Evolutionary conservation across 768 basidiomycete species (phyloP), one percentile per base, ranked within the genome.

Genomic region (Chlorophyllum brunneum): DNA sequence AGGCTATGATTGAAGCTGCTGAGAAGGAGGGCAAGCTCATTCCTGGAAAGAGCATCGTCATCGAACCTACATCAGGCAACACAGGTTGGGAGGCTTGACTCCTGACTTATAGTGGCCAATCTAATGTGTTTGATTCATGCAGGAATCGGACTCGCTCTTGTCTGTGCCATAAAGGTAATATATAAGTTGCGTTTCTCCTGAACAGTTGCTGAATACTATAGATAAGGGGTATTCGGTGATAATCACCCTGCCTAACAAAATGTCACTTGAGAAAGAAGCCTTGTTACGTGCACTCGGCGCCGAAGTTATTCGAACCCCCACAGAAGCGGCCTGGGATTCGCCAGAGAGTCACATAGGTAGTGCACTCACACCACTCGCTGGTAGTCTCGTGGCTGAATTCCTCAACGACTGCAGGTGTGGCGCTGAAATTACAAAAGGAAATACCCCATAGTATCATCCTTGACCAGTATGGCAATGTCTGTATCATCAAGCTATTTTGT

Each of bases 31-130:
- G 94, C 29, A 83, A 74, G 44, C 81, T 99, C 34, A 77, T 91
- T 30, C 89, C 90, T 1, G 94, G 94, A 0, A 76, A 91, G 68
- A 92, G 89, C 58, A 83, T 95, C 46, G 83, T 98, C 51, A 95
- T 99, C 54, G 97, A 99, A 66, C 92, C 97, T 0, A 97, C 91
- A 7, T 92, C 90, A 9, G 93, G 93, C 18, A 95, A 97, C 61
- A 95, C 94, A n/a, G 94, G 93, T 92, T 60, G 63, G 50, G 57
- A 6, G 5, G 18, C 3, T 31, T 30, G n/a, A 30, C 27, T 53
- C 29, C 34, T 48, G n/a, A 23, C 33, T 36, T 20, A 9, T 5
- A 22, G 27, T 38, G 33, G 16, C 15, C 29, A 22, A 27, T 16
- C 24, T 57, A 13, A 37, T 48, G 16, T n/a, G 20, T 45, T 10